Percentiles rank a stretch among this genome's conserved stretches.
Conservation (phyloP, 257 asterid species). For the Rhazya stricta region DNA sequence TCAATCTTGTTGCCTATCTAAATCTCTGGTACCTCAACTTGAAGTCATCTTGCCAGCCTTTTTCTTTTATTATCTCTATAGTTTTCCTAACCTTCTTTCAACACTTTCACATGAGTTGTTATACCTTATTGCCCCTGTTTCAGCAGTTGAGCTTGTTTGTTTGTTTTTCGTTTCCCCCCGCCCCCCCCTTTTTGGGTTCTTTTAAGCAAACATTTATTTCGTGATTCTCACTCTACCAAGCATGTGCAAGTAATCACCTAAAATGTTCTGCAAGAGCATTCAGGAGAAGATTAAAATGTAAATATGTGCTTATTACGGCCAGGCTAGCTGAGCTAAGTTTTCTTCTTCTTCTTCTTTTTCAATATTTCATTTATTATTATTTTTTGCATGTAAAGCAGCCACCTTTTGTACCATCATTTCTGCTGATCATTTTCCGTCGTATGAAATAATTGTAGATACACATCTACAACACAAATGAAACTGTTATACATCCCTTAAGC, state of each 20-base stretch:
- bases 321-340: not conserved
- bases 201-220: not conserved
- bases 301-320: not conserved
- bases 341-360: no score
- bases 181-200: not conserved
- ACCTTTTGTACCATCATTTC: not conserved
- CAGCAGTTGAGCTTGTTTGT: not conserved
- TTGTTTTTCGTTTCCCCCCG: not conserved
- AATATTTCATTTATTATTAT: not conserved
- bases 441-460: not conserved
- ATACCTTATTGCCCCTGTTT: not conserved
- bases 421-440: not conserved
- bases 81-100: not conserved
- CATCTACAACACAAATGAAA: not conserved
- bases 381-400: not conserved
- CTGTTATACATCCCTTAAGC: slow-evolving; percentile 14
- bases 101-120: not conserved
- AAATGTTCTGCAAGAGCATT: not conserved
- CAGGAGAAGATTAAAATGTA: not conserved
- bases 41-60: not conserved
- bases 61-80: not conserved
- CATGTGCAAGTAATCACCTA: not conserved
- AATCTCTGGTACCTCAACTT: not conserved
- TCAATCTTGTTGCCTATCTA: not conserved
- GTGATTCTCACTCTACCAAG: not conserved